phyloP scores from a whole-genome alignment of 2,329 filamentous ascomycete genomes.

The Neonectria hederae region DNA sequence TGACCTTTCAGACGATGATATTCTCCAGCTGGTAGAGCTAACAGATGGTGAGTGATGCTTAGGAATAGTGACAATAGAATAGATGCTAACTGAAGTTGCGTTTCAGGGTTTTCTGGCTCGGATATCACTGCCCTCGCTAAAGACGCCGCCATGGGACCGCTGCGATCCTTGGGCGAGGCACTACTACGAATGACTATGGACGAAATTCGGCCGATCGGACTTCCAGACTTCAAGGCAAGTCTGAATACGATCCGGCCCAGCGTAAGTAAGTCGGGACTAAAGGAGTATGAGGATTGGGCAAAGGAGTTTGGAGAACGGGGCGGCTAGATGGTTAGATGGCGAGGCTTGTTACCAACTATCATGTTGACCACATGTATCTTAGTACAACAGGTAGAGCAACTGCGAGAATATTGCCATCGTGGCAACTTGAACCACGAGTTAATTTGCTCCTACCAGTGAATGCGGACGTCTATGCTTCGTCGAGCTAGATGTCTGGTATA shows the following conservation, averaged over 20 bases:
- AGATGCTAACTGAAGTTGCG: conserved; percentile 9
- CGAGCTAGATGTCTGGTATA: conserved; percentile 25
- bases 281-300: conserved; percentile 95
- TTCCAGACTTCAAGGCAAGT: conserved; percentile 86
- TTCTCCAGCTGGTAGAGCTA: conserved; percentile 76
- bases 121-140: conserved; percentile 97
- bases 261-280: conserved; percentile 84
- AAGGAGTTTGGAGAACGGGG: conserved; percentile 91
- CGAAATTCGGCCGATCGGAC: conserved; percentile 86
- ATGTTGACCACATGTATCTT: conserved; percentile 29
- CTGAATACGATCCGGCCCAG: conserved; percentile 87
- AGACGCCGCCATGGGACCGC: conserved; percentile 96
- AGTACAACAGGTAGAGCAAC: conserved; percentile 14
- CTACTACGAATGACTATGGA: conserved; percentile 93
- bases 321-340: conserved; percentile 59
- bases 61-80: background rate
- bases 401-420: conserved; percentile 10
- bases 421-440: conserved; percentile 1
- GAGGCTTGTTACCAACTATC: background rate
- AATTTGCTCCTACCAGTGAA: background rate
- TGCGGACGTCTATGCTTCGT: conserved; percentile 7
- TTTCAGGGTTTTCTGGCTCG: conserved; percentile 92
- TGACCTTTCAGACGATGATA: conserved; percentile 74
- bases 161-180: conserved; percentile 89
- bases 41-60: conserved; percentile 76